Conservation (phyloP, 768 basidiomycete genomes). For the Tylopilus plumbeoviolaceoides region DNA sequence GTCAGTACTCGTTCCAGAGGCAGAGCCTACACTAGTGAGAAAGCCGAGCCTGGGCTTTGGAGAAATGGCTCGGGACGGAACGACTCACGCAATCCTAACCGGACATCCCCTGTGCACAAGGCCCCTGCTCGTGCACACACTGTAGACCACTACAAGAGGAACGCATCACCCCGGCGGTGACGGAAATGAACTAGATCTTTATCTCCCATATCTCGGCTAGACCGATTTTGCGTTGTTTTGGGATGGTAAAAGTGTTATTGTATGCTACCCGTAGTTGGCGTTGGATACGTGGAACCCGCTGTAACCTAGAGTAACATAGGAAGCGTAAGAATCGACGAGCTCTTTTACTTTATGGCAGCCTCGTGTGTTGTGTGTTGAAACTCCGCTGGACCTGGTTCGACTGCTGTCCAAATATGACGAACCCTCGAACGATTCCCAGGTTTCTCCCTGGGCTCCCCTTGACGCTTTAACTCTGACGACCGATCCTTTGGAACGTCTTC, state of each 20-base stretch:
- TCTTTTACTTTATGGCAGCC: background rate
- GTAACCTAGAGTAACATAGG: conserved; percentile 11
- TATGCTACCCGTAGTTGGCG: conserved; percentile 17
- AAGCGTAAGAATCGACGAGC: background rate
- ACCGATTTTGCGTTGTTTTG: conserved; percentile 7
- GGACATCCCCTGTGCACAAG: conserved; percentile 18
- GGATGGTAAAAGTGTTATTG: conserved; percentile 8
- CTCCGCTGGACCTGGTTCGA: conserved; percentile 14
- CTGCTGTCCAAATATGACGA: conserved; percentile 14
- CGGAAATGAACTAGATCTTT: conserved; percentile 8
- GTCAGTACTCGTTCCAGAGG: conserved; percentile 36
- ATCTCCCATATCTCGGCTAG: conserved; percentile 7
- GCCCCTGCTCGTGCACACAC: conserved; percentile 27
- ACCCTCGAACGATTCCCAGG: conserved; percentile 15
- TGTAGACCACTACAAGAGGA: conserved; percentile 36
- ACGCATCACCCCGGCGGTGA: conserved; percentile 46
- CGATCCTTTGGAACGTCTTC: conserved; percentile 3
- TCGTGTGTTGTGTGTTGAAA: conserved; percentile 2
- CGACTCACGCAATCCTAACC: conserved; percentile 18
- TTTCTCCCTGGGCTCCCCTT: conserved; percentile 3
- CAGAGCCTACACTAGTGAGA: conserved; percentile 28
- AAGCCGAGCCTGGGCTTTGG: conserved; percentile 23
- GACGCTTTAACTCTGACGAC: conserved; percentile 4
- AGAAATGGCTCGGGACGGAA: conserved; percentile 18
- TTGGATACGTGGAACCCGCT: conserved; percentile 5